Evolutionary conservation across 2,329 filamentous ascomycete genomes (phyloP), one percentile per base, ranked within the genome.

Genomic region (Fusarium bulbicola): DNA sequence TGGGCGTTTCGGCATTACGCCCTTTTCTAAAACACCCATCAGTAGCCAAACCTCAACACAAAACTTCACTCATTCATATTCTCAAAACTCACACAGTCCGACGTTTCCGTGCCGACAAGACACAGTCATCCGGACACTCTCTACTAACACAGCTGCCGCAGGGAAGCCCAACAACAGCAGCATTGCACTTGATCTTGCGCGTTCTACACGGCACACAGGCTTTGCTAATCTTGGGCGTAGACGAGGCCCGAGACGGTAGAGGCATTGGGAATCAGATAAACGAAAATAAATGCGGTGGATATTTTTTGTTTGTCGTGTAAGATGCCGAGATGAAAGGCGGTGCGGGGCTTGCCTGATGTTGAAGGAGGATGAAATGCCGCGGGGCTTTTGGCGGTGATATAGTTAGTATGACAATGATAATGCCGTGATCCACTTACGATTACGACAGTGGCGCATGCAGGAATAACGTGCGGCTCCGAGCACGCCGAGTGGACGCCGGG

Each of bases 171-270:
- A 53, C 49, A 0, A 52, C 50, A 7, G 70, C 46, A 24, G 74
- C 74, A 49, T 75, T 66, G 16, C 74, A 75, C 32, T 75, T 75
- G 16, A 72, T 57, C 47, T 75, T 75, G 34, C 74, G 74, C 11
- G 59, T 30, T 30, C 68, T 65, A 28, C 74, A 75, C 4, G 73
- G 73, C 11, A 65, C 58, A 15, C 74, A 75, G 1, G 74, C 68
- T 30, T 75, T 75, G 49, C 64, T 75, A 3, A 63, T 70, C 15
- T 67, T 75, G 9, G 64, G 62, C 3, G 26, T 28, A 16, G 37
- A 32, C 28, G 53, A 34, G 20, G 40, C 16, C 54, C 54, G 54
- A 40, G 32, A 45, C 6, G 14, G 11, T 2, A 30, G 61, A 66
- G 50, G 26, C 63, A 65, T 63, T 16, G 34, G 47, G 30, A 16